Conservation (phyloP, 2,329 filamentous ascomycete species). For the Fusarium sp. region DNA sequence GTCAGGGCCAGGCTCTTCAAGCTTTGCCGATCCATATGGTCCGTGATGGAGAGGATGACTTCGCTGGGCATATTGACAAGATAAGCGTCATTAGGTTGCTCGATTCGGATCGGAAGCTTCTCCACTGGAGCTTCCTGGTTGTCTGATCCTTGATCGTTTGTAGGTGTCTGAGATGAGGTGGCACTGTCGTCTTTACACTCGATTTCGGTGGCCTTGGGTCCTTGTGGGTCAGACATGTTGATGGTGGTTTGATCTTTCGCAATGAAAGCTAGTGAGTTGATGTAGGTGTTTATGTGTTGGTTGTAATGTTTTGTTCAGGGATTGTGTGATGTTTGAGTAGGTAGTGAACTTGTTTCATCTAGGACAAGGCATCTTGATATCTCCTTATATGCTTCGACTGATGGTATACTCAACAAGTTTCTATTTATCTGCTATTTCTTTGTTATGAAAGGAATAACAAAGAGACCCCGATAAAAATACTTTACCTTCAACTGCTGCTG, state of each 20-base stretch:
- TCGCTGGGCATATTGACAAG: not conserved
- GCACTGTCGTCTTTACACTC: not conserved
- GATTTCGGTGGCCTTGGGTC: not conserved
- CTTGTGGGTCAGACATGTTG: not conserved
- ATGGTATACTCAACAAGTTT: not conserved
- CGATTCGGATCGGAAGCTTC: not conserved
- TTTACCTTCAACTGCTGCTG: not conserved
- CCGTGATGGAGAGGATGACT: not conserved
- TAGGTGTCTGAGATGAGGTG: not conserved
- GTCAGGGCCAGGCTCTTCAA: not conserved
- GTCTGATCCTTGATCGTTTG: not conserved
- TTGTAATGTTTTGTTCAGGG: not conserved
- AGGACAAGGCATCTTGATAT: not conserved
- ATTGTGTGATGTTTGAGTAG: not conserved
- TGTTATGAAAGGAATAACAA: not conserved
- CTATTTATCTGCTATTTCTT: not conserved
- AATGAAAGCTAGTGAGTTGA: not conserved
- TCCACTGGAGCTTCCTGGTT: not conserved
- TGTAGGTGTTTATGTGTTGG: not conserved
- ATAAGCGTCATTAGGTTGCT: not conserved
- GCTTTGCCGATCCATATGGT: not conserved
- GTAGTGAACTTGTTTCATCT: not conserved
- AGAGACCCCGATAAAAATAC: not conserved
- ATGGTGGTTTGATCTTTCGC: not conserved
- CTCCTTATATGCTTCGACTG: not conserved